These are phyloP conservation scores for Magnolia sinica DNA, from an alignment of 164 flowering plant species.

Conservation along the genomic window DNA sequence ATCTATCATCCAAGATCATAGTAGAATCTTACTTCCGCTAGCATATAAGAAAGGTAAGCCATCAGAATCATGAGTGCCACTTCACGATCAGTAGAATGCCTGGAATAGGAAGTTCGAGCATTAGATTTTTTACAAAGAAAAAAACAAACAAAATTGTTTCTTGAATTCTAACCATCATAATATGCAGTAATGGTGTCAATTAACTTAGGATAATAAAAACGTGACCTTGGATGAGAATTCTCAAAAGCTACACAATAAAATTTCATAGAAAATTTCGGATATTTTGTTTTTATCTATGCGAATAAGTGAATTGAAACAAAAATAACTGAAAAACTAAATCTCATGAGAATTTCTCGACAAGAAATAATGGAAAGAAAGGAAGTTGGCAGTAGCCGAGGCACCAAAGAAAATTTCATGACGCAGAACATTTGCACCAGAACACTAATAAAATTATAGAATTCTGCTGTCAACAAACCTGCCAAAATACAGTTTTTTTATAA, in stretches of 20 bases:
- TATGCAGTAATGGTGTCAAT: background rate
- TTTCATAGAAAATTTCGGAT: too few species aligned
- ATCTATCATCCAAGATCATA: background rate
- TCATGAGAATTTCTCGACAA: background rate
- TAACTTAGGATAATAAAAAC: background rate
- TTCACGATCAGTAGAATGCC: slow-evolving; percentile 96
- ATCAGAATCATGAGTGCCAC: slow-evolving; percentile 94
- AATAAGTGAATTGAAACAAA: background rate
- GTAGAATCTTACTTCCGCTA: slow-evolving; percentile 70
- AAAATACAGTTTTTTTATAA: slow-evolving; percentile 64
- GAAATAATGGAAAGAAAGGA: background rate
- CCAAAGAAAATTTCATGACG: background rate
- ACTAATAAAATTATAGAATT: background rate
- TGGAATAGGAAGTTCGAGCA: slow-evolving; percentile 21
- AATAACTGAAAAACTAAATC: background rate
- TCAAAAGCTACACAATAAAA: background rate
- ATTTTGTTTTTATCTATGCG: background rate
- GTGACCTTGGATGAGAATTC: background rate
- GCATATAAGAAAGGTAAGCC: slow-evolving; percentile 91
- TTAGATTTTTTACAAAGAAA: background rate
- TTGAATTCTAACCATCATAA: background rate
- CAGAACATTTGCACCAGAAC: background rate
- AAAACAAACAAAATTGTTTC: background rate
- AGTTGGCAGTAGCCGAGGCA: background rate
- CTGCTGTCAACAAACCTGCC: slow-evolving; percentile 26